A percentile compares a stretch with the other conserved stretches of the same genome.
Evolutionary conservation across 768 basidiomycete genomes (phyloP).

Genomic region (Boletus edulis): DNA sequence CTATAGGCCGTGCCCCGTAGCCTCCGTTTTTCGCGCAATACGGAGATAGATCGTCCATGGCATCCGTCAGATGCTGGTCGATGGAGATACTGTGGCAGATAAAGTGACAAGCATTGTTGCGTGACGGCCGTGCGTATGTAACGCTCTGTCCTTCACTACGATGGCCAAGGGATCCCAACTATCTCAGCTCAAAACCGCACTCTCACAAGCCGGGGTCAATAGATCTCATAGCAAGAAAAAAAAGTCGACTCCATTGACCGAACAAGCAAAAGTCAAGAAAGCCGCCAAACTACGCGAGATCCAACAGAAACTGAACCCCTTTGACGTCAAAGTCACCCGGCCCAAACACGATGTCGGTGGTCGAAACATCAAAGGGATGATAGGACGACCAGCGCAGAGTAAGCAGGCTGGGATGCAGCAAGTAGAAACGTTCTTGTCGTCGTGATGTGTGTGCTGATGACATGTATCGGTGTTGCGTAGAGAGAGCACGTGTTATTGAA

Average conservation of each 20-base stretch:
- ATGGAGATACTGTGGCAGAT: too few relatives aligned
- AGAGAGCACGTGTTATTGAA: conserved; percentile 85
- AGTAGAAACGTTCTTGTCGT: conserved; percentile 42
- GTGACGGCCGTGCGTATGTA: background rate
- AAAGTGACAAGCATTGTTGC: background rate
- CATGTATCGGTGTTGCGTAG: conserved; percentile 36
- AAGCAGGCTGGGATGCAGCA: conserved; percentile 90
- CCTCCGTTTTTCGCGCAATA: background rate
- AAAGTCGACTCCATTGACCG: conserved; percentile 52
- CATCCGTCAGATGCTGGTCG: too few relatives aligned
- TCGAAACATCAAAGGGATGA: conserved; percentile 76
- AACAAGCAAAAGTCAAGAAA: conserved; percentile 81
- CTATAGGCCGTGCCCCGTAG: background rate
- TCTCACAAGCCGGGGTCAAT: conserved; percentile 76
- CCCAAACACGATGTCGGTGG: conserved; percentile 93
- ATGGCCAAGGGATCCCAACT: conserved; percentile 82
- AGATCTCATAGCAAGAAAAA: conserved; percentile 65
- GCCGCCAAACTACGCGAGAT: conserved; percentile 81
- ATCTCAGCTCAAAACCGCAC: conserved; percentile 82
- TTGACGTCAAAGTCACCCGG: conserved; percentile 90
- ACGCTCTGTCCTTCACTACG: background rate
- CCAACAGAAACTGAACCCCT: conserved; percentile 84
- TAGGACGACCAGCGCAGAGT: conserved; percentile 81
- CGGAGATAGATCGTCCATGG: background rate
- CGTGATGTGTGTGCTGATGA: conserved; percentile 5